Percentiles rank a stretch among this genome's conserved stretches.
phyloP scores from a whole-genome alignment of 345 rosid genomes.

The rapeseed (Brassica napus) region DNA sequence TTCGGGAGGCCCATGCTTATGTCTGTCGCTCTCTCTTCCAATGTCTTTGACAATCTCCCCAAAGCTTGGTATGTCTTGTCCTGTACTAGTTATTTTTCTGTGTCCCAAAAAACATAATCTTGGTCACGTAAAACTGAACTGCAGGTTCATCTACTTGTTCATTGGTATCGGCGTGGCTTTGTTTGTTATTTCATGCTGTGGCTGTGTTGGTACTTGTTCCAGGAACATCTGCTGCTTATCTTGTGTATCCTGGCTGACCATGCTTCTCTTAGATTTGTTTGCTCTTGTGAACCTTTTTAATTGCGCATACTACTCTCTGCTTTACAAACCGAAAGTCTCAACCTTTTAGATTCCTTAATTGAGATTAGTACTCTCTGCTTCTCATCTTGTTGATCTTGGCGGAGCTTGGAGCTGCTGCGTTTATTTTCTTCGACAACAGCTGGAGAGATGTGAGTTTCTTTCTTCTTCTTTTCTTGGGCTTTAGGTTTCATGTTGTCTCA shows the following conservation, averaged over 20 bases:
- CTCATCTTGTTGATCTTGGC: slow-evolving; percentile 82
- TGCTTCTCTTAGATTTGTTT: neutral
- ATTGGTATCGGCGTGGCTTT: slow-evolving; percentile 81
- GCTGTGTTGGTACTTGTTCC: slow-evolving; percentile 78
- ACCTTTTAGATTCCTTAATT: slow-evolving; percentile 60
- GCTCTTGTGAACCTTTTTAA: slow-evolving; percentile 42
- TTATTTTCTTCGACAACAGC: slow-evolving; percentile 81
- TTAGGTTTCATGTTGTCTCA: neutral
- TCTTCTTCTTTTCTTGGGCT: neutral
- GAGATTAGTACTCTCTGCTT: slow-evolving; percentile 66
- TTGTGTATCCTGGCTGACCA: slow-evolving; percentile 75
- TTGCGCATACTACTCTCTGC: slow-evolving; percentile 57
- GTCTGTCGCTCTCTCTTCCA: slow-evolving; percentile 57
- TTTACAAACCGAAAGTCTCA: slow-evolving; percentile 27
- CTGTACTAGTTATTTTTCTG: too few relatives aligned
- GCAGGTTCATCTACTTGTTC: slow-evolving; percentile 94
- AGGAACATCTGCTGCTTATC: slow-evolving; percentile 88
- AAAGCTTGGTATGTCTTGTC: slow-evolving; percentile 81
- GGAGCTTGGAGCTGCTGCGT: slow-evolving; percentile 89
- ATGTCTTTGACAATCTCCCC: slow-evolving; percentile 62
- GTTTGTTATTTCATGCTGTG: slow-evolving; percentile 85
- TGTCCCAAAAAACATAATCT: neutral
- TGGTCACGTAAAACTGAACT: slow-evolving; percentile 3
- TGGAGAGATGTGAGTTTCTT: slow-evolving; percentile 74
- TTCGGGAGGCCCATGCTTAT: slow-evolving; percentile 88